Base-by-base conservation (phyloP, 805 yeast genomes). In the Schizosaccharomyces lindneri region DNA sequence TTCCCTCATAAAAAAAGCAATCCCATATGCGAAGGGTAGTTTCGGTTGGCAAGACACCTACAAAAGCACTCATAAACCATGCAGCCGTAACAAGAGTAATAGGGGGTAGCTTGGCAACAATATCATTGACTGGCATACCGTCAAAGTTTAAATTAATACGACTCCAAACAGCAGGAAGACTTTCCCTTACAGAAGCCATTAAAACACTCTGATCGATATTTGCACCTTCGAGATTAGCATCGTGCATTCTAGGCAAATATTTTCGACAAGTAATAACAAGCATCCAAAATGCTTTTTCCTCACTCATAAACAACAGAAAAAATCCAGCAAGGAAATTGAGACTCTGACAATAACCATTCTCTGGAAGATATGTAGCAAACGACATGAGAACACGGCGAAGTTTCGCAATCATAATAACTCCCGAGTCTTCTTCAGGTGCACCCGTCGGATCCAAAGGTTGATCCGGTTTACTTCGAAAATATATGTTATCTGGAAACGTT, bases 1-100 rank as follows among this genome's bases (percentile, higher is more conserved):
- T 83, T 36, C 87, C 96, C 70, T 90, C 97, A 68, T 85, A 87
- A 75, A 94, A 89, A 60, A 90, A 73, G 64, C 94, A 86, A 71
- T 93, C 98, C 97, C 98, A 90, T 0, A 93, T 83, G 62, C 97
- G 74, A 55, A 93, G 73, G 7, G 87, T 84, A 0, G 94, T 80
- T 68, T 93, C 97, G 27, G 87, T 81, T 0, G 98, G 98, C 31
- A 93, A 72, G 0, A 84, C 81, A 0, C 95, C 95, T 43, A 93
- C 87, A 72, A 85, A 93, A n/a, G 87, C 79, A 67, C 96, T 85
- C 97, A 93, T 90, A 69, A 93, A 93, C 98, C 98, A 93, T 62
- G 95, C 82, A 0, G 96, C 90, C 0, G 97, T 93, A 66, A 95
- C 93, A 59, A 93, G 76, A 0, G 96, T 85, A 3, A 93, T 79